A percentile compares a stretch with the other conserved stretches of the same genome.
phyloP scores from a whole-genome alignment of 208 protist genomes.

The Trypanosoma cruzi region DNA sequence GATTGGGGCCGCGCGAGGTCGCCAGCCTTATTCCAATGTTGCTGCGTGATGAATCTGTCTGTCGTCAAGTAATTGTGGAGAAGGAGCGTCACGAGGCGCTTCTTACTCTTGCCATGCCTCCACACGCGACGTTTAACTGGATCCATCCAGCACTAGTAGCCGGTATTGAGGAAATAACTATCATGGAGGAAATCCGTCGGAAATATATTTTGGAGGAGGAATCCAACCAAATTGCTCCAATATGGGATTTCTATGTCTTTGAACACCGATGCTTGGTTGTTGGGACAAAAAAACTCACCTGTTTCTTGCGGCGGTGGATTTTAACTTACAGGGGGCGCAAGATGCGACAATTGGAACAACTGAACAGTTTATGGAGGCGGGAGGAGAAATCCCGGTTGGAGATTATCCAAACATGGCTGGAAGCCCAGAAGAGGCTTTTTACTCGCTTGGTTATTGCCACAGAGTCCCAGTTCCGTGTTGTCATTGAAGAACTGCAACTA shows the following conservation, averaged over 20 bases:
- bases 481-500: constrained; percentile 40
- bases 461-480: constrained; percentile 42
- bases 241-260: constrained; percentile 29
- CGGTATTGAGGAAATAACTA: constrained; percentile 13
- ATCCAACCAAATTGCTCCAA: background rate
- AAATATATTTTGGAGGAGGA: constrained; percentile 33
- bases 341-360: constrained; percentile 13
- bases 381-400: constrained; percentile 40
- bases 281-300: constrained; percentile 32
- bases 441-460: constrained; percentile 15
- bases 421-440: constrained; percentile 26
- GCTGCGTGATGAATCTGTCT: constrained; percentile 49
- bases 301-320: constrained; percentile 46
- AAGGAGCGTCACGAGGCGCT: constrained; percentile 44
- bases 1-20: constrained; percentile 8
- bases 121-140: background rate
- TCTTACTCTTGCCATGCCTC: constrained; percentile 28
- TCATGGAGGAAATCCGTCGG: constrained; percentile 39
- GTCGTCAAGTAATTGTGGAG: constrained; percentile 46
- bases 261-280: constrained; percentile 33
- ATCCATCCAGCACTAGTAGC: constrained; percentile 16
- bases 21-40: constrained; percentile 28
- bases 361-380: constrained; percentile 8
- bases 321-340: constrained; percentile 31
- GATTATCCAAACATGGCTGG: constrained; percentile 24